Evolutionary conservation across 768 basidiomycete genomes (phyloP), one percentile per base, ranked within the genome.

Genomic region (Lentinula edodes): DNA sequence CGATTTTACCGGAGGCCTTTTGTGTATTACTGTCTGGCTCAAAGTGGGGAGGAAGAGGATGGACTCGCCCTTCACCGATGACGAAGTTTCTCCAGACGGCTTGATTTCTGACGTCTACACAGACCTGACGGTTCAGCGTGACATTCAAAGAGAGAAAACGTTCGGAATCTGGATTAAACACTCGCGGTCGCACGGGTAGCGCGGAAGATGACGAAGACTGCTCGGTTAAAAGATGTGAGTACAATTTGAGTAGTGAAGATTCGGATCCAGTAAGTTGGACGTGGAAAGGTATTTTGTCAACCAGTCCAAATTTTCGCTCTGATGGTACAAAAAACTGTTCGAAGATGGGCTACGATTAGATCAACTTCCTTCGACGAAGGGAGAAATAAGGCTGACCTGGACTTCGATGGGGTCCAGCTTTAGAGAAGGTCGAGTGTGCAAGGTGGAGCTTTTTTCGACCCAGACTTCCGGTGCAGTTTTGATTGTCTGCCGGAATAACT

Each of bases 231-330:
- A 59, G 45, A 39, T 50, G 58, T 23, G 58, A 50, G 20, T 23
- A 69, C 64, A 87, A 79, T 16, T 78, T 76, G 28, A 70, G 72
- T 6, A 88, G 74, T 1, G 83, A 79, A 28, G 73, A 68, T 1
- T 75, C 64, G 18, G 75, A 73, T 15, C 80, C 85, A 34, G 76
- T 76, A 39, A 89, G 74, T 64, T 88, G 88, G 13, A 89, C 67
- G 66, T 88, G 84, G 69, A 89, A 84, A 6, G 87, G 85, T 7
- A 89, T 85, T 18, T 73, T 75, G 63, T 88, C 84, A 10, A 73
- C 66, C 34, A 86, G 39, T 9, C 81, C 80, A 70, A 80, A 89
- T 20, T 80, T 77, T 46, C 80, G 80, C 13, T 77, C 78, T 5
- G 78, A 75, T 6, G 88, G 88, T n/a, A 88, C 73, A 68, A 88